Evolutionary conservation across 495 filamentous ascomycete genomes (phyloP), one percentile per base, ranked within the genome.

Genomic region (Aspergillus asperescens): DNA sequence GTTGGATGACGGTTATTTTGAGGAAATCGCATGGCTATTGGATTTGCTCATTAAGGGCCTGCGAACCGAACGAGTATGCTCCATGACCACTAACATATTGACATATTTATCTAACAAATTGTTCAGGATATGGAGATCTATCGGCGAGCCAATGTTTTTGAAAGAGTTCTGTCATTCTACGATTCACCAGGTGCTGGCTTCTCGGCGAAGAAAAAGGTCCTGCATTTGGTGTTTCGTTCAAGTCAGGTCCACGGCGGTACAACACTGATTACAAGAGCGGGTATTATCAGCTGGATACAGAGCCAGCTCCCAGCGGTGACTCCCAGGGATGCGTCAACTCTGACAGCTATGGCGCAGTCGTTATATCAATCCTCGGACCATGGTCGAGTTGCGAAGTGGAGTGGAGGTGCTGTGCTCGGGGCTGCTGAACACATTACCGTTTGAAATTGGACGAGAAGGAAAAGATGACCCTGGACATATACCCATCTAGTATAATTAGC

Each of bases 201-300:
- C 12, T 71, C 76, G 13, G 67, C 83, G 16, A 80, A 80, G 57
- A 81, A 81, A 37, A 86, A 86, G 67, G 75, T 96, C 19, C 51
- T 95, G 13, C 76, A 83, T 40, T 69, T 96, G 12, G 47, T 96
- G 5, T 90, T 87, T 60, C 81, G 87, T 22, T 81, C 82, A 7
- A 85, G 82, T 0, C 76, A 77, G 19, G 83, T 95, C 18, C 82
- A 85, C 3, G 93, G 90, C 0, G 90, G 88, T 62, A 88, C 85
- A 19, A 96, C 89, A 10, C 70, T 96, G 32, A 85, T 90, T 24
- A 96, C 92, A 10, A 75, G 93, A 56, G 83, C 86, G 19, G 91
- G 88, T n/a, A 69, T 89, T 12, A 63, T 93, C 44, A 84, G 79
- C 50, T 98, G 92, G 90, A 77, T 95, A 24, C 74, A 85, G 47